Percentiles rank a stretch among this genome's conserved stretches.
phyloP scores from a whole-genome alignment of 257 asterid species.

The Vinca minor region DNA sequence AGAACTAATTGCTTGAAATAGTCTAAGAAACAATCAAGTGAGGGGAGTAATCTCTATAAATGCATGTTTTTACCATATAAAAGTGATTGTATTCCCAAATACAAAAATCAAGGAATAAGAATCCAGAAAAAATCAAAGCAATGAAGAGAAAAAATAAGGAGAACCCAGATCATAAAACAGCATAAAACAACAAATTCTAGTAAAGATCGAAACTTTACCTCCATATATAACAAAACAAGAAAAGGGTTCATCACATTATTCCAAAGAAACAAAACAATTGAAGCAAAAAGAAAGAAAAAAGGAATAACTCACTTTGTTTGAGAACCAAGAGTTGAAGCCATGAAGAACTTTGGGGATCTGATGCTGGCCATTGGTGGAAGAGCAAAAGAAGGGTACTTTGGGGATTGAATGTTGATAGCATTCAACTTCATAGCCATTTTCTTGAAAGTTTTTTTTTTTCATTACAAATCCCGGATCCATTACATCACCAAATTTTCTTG shows the following conservation, averaged over 20 bases:
- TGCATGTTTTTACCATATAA: not conserved
- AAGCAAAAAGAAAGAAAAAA: too few species aligned
- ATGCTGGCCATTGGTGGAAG: conserved; percentile 43
- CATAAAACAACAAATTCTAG: conserved; percentile 1
- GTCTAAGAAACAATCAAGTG: not conserved
- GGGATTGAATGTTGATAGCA: conserved; percentile 32
- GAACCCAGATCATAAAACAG: conserved; percentile 17
- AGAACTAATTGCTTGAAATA: not conserved
- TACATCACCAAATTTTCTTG: too few species aligned
- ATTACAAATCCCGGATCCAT: too few species aligned
- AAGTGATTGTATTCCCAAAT: not conserved
- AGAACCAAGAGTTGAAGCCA: conserved; percentile 69
- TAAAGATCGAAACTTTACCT: conserved; percentile 20
- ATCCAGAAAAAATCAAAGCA: not conserved
- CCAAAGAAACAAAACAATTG: not conserved
- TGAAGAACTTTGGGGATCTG: conserved; percentile 66
- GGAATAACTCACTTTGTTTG: conserved; percentile 40
- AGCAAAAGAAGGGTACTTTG: conserved; percentile 28
- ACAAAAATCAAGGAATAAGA: not conserved
- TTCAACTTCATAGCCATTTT: conserved; percentile 41
- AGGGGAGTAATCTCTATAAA: not conserved
- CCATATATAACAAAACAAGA: not conserved
- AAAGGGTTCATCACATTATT: not conserved
- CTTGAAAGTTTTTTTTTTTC: too few species aligned
- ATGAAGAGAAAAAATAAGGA: not conserved